Percentiles rank a stretch among this genome's conserved stretches.
Evolutionary conservation across 176 grass and related monocot species (phyloP).

Genomic region (bread wheat (Triticum aestivum)): DNA sequence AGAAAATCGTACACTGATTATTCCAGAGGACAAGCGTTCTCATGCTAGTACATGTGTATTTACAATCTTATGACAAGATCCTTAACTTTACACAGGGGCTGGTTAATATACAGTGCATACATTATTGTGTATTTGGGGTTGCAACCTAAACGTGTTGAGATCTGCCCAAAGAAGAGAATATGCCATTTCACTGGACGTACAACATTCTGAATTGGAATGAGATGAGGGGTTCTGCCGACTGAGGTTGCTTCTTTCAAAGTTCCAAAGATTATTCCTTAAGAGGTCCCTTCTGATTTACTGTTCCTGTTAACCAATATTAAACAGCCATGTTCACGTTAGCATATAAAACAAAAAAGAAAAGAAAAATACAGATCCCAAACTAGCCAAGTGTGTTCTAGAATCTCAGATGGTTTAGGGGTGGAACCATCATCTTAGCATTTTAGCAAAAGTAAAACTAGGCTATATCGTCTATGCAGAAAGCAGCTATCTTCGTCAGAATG

Average conservation of each 20-base stretch:
- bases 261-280: constrained; percentile 17
- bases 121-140: not conserved
- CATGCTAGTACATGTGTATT: constrained; percentile 37
- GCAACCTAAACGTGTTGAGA: constrained; percentile 1
- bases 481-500: not conserved
- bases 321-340: not conserved
- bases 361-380: constrained; percentile 8
- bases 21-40: constrained; percentile 23
- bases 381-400: not conserved
- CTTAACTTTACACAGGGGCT: constrained; percentile 22
- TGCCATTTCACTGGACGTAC: not conserved
- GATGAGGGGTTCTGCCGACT: not conserved
- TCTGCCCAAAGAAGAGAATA: not conserved
- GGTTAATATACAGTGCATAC: not conserved
- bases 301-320: constrained; percentile 35
- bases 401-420: not conserved
- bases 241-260: constrained; percentile 3
- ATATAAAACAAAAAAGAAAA: not conserved
- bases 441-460: not conserved
- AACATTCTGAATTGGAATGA: not conserved
- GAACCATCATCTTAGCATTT: not conserved
- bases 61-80: constrained; percentile 25
- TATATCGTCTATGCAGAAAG: not conserved
- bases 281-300: constrained; percentile 34
- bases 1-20: constrained; percentile 26